Base-by-base conservation (phyloP, 352 stramenopile species). In the Globisporangium cylindrosporum region DNA sequence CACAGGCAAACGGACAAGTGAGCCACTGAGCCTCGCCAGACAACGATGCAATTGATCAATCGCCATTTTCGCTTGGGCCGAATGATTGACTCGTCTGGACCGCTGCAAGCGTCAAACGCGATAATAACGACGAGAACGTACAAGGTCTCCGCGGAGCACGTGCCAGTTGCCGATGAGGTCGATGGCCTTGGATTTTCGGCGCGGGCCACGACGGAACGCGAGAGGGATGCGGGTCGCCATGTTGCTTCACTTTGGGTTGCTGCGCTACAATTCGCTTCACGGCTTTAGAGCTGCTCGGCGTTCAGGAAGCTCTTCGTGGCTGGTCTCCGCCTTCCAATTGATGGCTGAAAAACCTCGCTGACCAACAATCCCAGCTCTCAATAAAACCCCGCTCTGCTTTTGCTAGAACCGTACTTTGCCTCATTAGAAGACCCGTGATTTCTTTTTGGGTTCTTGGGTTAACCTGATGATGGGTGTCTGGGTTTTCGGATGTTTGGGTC, bases 161-260 rank as follows among this genome's bases (percentile, higher is more conserved):
- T 94, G 84, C 87, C 85, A 93, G 24, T 68, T 93, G 61, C 87
- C 86, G 67, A 95, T 81, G n/a, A 86, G 66, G 32, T 93, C 79
- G 59, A 94, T 92, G 34, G 85, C 32, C 85, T 94, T 93, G 70
- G 77, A 78, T 73, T 93, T 90, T 74, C 80, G 81, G 72, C 85
- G 85, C 62, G 86, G 86, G 59, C 84, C 82, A 55, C 85, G 85
- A 51, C 85, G 83, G 73, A 93, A 93, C 73, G 84, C 84, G 71
- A 92, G 70, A 74, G 86, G 86, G 70, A 94, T 91, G 64, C 85
- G 84, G 22, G 77, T 81, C 71, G 84, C 75, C 84, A 92, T 94
- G 55, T 65, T 77, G 55, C 48, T 71, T 61, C 32, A 32, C 59
- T 22, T 61, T 24, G 14, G 3, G 29, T 62, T 46, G 66, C 53